phyloP scores from a whole-genome alignment of 1,284 basidiomycete genomes.

The Cutaneotrichosporon spelunceum region DNA sequence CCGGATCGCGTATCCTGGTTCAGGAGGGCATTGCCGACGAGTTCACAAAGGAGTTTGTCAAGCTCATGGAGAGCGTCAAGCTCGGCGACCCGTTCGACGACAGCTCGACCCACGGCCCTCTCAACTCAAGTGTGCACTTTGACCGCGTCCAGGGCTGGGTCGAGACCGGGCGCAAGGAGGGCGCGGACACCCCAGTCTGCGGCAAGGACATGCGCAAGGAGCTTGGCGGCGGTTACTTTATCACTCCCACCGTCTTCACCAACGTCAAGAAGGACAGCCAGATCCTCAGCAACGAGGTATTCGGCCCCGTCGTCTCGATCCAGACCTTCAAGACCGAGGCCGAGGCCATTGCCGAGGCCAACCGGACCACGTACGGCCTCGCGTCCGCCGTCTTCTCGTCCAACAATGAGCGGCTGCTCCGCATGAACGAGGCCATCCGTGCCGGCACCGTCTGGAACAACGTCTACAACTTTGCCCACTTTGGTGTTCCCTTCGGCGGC shows the following conservation, averaged over 20 bases:
- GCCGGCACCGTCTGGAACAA: slow-evolving; percentile 63
- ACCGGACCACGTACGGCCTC: slow-evolving; percentile 79
- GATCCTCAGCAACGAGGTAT: slow-evolving; percentile 51
- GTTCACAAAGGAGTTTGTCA: slow-evolving; percentile 65
- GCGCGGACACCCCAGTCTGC: slow-evolving; percentile 76
- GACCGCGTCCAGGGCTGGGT: slow-evolving; percentile 88
- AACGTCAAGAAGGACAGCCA: slow-evolving; percentile 41
- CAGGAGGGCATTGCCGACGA: slow-evolving; percentile 76
- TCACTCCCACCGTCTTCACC: slow-evolving; percentile 47
- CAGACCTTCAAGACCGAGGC: slow-evolving; percentile 51
- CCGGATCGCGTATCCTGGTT: slow-evolving; percentile 63
- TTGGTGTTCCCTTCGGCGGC: slow-evolving; percentile 19
- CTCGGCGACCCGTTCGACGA: slow-evolving; percentile 73
- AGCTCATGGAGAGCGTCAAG: slow-evolving; percentile 62
- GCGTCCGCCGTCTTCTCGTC: slow-evolving; percentile 83
- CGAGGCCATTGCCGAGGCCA: slow-evolving; percentile 65
- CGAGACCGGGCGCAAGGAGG: slow-evolving; percentile 76
- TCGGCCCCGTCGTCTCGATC: slow-evolving; percentile 54
- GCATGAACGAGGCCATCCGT: slow-evolving; percentile 73
- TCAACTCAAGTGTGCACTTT: slow-evolving; percentile 79
- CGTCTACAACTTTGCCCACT: slow-evolving; percentile 20
- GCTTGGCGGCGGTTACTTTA: slow-evolving; percentile 30
- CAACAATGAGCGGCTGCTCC: slow-evolving; percentile 78
- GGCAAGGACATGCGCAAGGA: slow-evolving; percentile 55
- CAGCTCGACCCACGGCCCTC: slow-evolving; percentile 68